Percentiles rank a stretch among this genome's conserved stretches.
These are phyloP conservation scores for Pichia phayaonensis DNA, from an alignment of 805 yeast species.

Conservation along the genomic window DNA sequence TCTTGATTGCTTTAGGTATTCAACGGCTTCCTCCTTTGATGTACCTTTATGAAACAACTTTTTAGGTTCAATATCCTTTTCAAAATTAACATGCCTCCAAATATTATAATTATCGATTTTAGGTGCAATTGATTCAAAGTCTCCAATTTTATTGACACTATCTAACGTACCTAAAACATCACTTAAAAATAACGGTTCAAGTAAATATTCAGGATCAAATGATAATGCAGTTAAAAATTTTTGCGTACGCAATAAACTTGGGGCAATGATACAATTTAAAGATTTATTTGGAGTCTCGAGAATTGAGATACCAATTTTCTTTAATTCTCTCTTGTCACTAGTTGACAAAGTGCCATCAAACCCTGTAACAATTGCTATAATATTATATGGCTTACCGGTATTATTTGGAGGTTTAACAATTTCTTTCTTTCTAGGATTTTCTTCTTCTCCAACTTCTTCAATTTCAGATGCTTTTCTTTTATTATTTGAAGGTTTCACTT, in stretches of 20 bases:
- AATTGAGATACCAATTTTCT: slow-evolving; percentile 51
- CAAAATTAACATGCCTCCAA: slow-evolving; percentile 24
- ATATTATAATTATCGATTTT: slow-evolving; percentile 21
- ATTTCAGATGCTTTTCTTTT: neutral
- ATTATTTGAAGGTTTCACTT: neutral
- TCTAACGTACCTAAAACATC: slow-evolving; percentile 34
- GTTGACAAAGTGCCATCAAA: slow-evolving; percentile 43
- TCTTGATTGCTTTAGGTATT: slow-evolving; percentile 19
- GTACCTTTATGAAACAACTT: slow-evolving; percentile 26
- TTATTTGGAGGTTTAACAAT: slow-evolving; percentile 13
- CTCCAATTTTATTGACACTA: slow-evolving; percentile 17
- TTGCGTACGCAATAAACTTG: slow-evolving; percentile 76
- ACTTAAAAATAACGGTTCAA: slow-evolving; percentile 48
- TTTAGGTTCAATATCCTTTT: slow-evolving; percentile 27
- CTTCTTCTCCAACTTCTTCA: neutral
- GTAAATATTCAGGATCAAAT: slow-evolving; percentile 40
- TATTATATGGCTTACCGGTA: slow-evolving; percentile 27
- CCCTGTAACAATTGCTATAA: slow-evolving; percentile 56
- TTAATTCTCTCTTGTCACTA: slow-evolving; percentile 36
- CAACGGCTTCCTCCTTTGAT: slow-evolving; percentile 13
- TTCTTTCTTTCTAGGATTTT: neutral
- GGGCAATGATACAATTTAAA: slow-evolving; percentile 57
- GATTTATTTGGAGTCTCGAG: slow-evolving; percentile 32
- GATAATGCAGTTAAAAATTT: slow-evolving; percentile 73
- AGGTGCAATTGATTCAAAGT: slow-evolving; percentile 23